A percentile compares a stretch with the other conserved stretches of the same genome.
phyloP scores from a whole-genome alignment of 768 basidiomycete species.

The Pisolithus tinctorius region DNA sequence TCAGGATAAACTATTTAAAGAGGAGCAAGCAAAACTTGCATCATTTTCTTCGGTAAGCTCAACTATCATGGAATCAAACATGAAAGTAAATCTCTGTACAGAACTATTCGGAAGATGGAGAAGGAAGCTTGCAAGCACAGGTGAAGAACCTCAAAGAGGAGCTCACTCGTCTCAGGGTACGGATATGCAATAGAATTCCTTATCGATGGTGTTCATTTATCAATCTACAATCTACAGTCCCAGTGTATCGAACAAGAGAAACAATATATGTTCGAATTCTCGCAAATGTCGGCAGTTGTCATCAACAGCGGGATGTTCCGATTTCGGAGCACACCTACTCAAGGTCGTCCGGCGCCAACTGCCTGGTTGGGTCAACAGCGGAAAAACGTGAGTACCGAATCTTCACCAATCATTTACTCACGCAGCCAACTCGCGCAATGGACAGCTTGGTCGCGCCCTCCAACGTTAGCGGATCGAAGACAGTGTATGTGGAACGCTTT shows the following conservation, averaged over 20 bases:
- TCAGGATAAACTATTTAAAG: conserved; percentile 85
- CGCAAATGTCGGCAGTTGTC: conserved; percentile 71
- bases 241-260: conserved; percentile 47
- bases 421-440: background rate
- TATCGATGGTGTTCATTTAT: background rate
- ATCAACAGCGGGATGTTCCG: conserved; percentile 64
- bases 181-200: background rate
- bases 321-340: conserved; percentile 53
- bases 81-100: conserved; percentile 9
- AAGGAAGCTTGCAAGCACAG: conserved; percentile 56
- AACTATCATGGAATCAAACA: background rate
- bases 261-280: conserved; percentile 70
- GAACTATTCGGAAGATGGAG: conserved; percentile 66
- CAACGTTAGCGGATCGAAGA: conserved; percentile 13
- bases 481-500: background rate
- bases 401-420: background rate
- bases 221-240: conserved; percentile 28
- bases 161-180: conserved; percentile 48
- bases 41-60: conserved; percentile 39
- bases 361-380: conserved; percentile 72
- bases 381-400: conserved; percentile 30
- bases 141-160: conserved; percentile 65
- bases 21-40: conserved; percentile 59
- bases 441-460: conserved; percentile 25
- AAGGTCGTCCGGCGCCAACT: conserved; percentile 41